Conservation (phyloP, 2,329 filamentous ascomycete genomes). For the Colletotrichum costaricense region DNA sequence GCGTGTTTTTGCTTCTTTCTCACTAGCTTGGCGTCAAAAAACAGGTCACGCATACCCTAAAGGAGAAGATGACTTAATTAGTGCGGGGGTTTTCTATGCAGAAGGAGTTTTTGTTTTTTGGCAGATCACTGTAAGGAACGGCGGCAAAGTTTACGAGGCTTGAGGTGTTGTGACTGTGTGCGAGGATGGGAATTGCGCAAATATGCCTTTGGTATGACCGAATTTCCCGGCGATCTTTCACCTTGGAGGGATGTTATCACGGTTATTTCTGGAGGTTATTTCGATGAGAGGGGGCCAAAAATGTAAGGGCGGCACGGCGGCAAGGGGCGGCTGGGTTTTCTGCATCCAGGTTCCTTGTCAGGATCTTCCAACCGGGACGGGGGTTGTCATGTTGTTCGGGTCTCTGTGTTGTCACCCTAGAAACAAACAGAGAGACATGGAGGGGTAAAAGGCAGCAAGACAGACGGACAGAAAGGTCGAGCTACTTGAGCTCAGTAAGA, state of each 20-base stretch:
- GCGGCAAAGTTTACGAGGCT: slow-evolving; percentile 7
- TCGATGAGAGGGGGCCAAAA: background rate
- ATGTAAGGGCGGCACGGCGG: background rate
- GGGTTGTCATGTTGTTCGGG: background rate
- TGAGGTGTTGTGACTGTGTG: background rate
- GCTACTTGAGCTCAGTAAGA: background rate
- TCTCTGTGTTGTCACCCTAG: background rate
- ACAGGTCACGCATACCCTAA: slow-evolving; percentile 13
- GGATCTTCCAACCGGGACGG: background rate
- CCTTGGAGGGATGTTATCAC: background rate
- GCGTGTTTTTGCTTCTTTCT: slow-evolving; percentile 2
- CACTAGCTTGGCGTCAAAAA: slow-evolving; percentile 16
- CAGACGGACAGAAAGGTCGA: background rate
- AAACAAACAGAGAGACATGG: background rate
- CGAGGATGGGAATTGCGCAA: slow-evolving; percentile 19
- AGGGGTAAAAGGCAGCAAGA: background rate
- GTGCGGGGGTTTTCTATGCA: background rate
- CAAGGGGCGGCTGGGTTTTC: background rate
- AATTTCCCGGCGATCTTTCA: slow-evolving; percentile 21
- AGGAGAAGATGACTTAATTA: background rate
- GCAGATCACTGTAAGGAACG: slow-evolving; percentile 18
- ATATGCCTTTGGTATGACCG: slow-evolving; percentile 16
- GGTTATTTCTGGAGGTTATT: background rate
- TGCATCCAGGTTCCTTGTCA: background rate
- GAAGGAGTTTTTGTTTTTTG: background rate